Evolutionary conservation across 2,329 filamentous ascomycete genomes (phyloP).

Genomic region (Colletotrichum sp.): DNA sequence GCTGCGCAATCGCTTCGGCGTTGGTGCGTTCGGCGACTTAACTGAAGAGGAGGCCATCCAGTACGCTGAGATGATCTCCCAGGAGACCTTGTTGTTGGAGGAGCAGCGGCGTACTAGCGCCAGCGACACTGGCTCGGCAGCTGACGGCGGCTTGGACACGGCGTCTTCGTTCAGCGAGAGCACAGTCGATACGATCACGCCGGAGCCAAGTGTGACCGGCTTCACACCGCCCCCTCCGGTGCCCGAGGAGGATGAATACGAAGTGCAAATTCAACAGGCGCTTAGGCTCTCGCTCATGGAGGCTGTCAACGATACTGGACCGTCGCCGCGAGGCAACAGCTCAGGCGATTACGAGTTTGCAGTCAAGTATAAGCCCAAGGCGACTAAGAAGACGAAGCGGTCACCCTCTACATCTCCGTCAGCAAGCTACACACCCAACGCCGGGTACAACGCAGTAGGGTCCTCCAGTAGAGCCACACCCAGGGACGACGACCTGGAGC

Average conservation of each 20-base stretch:
- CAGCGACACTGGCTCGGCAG: constrained; percentile 55
- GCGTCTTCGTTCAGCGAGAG: constrained; percentile 47
- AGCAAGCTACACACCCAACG: constrained; percentile 36
- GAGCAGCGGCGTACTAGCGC: constrained; percentile 59
- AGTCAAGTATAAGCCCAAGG: constrained; percentile 52
- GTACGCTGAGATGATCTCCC: constrained; percentile 71
- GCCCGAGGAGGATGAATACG: constrained; percentile 56
- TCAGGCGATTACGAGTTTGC: constrained; percentile 57
- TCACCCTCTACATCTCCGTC: constrained; percentile 39
- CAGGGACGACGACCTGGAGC: constrained; percentile 62
- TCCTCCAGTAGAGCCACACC: constrained; percentile 15
- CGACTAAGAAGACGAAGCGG: constrained; percentile 44
- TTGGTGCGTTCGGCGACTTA: constrained; percentile 70
- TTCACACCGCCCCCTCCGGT: constrained; percentile 35
- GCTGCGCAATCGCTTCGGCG: constrained; percentile 81
- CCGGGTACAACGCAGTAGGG: not conserved
- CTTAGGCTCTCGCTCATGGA: constrained; percentile 67
- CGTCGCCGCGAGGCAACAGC: constrained; percentile 50
- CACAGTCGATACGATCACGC: constrained; percentile 55
- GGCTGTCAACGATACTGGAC: constrained; percentile 50
- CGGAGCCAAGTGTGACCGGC: constrained; percentile 58
- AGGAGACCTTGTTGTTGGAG: constrained; percentile 63
- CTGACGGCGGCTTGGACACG: constrained; percentile 49
- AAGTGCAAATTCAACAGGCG: constrained; percentile 66
- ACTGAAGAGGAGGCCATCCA: constrained; percentile 69